phyloP scores from a whole-genome alignment of 805 yeast species.

The Hanseniaspora valbyensis region DNA sequence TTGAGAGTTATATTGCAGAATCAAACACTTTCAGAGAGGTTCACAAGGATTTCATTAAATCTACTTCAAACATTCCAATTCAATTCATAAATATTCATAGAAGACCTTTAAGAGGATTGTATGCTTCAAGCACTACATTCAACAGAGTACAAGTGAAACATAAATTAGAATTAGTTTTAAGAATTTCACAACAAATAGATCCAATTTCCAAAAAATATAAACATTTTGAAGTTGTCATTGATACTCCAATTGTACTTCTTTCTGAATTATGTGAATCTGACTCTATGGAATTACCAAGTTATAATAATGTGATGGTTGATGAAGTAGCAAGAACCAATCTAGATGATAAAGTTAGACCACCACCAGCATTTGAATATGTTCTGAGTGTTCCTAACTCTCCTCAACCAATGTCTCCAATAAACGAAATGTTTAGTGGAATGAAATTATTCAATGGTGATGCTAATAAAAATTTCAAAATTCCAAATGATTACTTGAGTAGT shows the following conservation, averaged over 20 bases:
- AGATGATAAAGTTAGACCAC: slow-evolving; percentile 23
- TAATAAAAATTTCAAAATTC: too few species aligned
- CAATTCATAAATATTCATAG: slow-evolving; percentile 22
- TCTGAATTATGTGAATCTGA: slow-evolving; percentile 34
- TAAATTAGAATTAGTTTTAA: slow-evolving; percentile 56
- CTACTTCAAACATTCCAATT: slow-evolving; percentile 20
- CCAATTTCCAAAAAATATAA: slow-evolving; percentile 40
- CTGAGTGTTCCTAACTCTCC: slow-evolving; percentile 36
- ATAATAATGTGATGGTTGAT: slow-evolving; percentile 23
- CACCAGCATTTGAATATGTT: slow-evolving; percentile 62
- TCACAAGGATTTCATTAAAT: slow-evolving; percentile 2
- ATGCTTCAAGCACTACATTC: slow-evolving; percentile 52
- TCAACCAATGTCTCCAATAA: slow-evolving; percentile 24
- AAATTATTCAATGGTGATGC: not conserved
- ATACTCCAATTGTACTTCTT: slow-evolving; percentile 56
- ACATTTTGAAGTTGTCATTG: slow-evolving; percentile 71
- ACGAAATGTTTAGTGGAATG: not conserved
- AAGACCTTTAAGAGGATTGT: slow-evolving; percentile 32
- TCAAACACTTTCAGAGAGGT: slow-evolving; percentile 1
- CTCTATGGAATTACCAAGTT: slow-evolving; percentile 33
- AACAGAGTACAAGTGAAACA: slow-evolving; percentile 54
- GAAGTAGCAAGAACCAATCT: slow-evolving; percentile 6
- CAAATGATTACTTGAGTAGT: not conserved
- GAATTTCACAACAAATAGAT: slow-evolving; percentile 43
- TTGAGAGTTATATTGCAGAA: slow-evolving; percentile 6